These are phyloP conservation scores for Jamesozyma jinghongensis DNA, from an alignment of 805 yeast species.

Conservation along the genomic window DNA sequence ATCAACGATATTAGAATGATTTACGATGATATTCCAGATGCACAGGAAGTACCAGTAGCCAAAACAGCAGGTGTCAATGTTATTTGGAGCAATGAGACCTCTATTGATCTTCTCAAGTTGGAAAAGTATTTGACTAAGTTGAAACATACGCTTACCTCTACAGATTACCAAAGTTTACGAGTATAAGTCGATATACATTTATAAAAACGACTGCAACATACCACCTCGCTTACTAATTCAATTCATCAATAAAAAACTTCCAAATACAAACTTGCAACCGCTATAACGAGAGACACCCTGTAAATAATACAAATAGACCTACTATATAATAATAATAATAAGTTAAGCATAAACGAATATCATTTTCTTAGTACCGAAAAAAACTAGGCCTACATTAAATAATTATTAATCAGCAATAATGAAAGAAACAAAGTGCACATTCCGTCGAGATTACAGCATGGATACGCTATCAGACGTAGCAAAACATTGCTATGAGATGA, in stretches of 20 bases:
- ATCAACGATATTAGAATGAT: slow-evolving; percentile 14
- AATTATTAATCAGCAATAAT: neutral
- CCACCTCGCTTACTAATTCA: no score
- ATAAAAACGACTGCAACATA: no score
- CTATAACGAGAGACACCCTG: no score
- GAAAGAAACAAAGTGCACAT: neutral
- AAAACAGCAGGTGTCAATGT: slow-evolving; percentile 7
- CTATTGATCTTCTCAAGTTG: slow-evolving; percentile 12
- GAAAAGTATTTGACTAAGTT: slow-evolving; percentile 18
- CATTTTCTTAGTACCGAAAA: no score
- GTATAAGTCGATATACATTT: no score
- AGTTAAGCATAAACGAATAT: neutral
- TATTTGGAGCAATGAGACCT: slow-evolving; percentile 23
- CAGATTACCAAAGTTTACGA: no score
- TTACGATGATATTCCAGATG: slow-evolving; percentile 20
- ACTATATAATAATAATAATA: no score
- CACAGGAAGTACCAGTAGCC: neutral
- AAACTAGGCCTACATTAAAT: no score
- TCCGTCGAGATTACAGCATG: no score
- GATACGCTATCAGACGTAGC: slow-evolving; percentile 13
- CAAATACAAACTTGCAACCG: no score
- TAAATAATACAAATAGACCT: no score
- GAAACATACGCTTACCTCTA: slow-evolving; percentile 11
- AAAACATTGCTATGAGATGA: slow-evolving; percentile 21
- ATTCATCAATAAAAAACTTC: no score